Base-by-base conservation (phyloP, 169 alveolate genomes). In the Cyclospora cayetanensis region DNA sequence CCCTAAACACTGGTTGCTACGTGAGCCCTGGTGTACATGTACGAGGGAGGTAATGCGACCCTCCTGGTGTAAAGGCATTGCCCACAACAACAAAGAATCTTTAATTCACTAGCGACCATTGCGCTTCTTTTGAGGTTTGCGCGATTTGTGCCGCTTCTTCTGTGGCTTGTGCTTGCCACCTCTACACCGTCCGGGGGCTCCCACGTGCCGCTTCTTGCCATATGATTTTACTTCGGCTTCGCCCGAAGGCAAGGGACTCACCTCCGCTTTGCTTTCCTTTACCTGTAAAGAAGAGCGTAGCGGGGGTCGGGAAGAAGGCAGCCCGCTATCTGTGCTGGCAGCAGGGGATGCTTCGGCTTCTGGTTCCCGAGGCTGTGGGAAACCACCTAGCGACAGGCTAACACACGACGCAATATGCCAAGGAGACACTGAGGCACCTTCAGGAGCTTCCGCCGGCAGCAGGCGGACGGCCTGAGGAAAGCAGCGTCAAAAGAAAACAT, bases 361-460 rank as follows among this genome's bases (percentile, higher is more conserved):
- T 42, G 65, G 41, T 76, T 29, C 66, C 66, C n/a, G 66, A n/a
- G 60, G 29, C 37, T 79, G 72, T 50, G n/a, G 7, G 37, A 79
- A 79, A 12, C 88, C 70, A 27, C 88, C 88, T 11, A 79, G n/a
- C 31, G 88, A 79, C 20, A 79, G 50, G 1, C 72, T 46, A 34
- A 79, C 88, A 39, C 88, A 79, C 34, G 88, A 79, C 43, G 52
- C 88, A 31, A 79, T 20, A 1, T 46, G 70, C 88, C 88, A 79
- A 5, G 88, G 88, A 25, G 88, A 79, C 4, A 70, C 55, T 1
- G 88, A 29, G 7, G 53, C 66, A 42, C 31, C 88, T 1, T 79
- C 63, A n/a, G n/a, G n/a, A 12, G 72, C 25, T 35, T 42, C 15
- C 29, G 88, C 65, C n/a, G 88, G 70, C 88, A 79, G 43, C 72